Evolutionary conservation across 2,329 filamentous ascomycete species (phyloP).

Genomic region (Cercospora sp.): DNA sequence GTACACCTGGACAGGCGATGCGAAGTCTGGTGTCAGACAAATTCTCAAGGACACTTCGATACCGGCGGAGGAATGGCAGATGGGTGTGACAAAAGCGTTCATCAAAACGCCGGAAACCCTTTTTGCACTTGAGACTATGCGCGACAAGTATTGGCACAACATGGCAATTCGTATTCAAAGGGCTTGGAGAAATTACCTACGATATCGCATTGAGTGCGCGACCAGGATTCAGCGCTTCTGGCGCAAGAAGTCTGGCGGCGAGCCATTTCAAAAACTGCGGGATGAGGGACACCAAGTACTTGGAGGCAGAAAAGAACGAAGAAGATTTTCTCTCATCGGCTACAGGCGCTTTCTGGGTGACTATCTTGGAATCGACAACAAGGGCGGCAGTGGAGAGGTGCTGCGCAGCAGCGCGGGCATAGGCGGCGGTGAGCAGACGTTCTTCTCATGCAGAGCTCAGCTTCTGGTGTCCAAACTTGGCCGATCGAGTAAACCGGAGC

Average conservation of each 20-base stretch:
- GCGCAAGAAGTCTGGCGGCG: constrained; percentile 87
- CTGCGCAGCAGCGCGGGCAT: constrained; percentile 75
- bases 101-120: constrained; percentile 97
- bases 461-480: constrained; percentile 92
- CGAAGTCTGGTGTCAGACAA: constrained; percentile 82
- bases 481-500: constrained; percentile 88
- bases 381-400: constrained; percentile 75
- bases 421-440: constrained; percentile 65
- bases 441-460: constrained; percentile 92
- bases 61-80: constrained; percentile 91
- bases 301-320: constrained; percentile 82
- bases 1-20: constrained; percentile 91
- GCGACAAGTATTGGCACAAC: constrained; percentile 98
- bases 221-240: constrained; percentile 94
- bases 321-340: constrained; percentile 86
- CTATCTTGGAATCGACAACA: constrained; percentile 85
- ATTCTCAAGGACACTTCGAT: constrained; percentile 97
- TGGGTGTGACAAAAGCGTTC: constrained; percentile 95
- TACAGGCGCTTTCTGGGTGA: constrained; percentile 92
- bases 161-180: constrained; percentile 98
- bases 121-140: constrained; percentile 96
- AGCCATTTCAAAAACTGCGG: constrained; percentile 83
- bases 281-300: constrained; percentile 85
- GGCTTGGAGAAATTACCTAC: constrained; percentile 93
- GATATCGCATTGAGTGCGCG: constrained; percentile 88